Evolutionary conservation across 371 early-diverging fungal genomes (phyloP), one percentile per base, ranked within the genome.

Genomic region (Mortierella sp.): DNA sequence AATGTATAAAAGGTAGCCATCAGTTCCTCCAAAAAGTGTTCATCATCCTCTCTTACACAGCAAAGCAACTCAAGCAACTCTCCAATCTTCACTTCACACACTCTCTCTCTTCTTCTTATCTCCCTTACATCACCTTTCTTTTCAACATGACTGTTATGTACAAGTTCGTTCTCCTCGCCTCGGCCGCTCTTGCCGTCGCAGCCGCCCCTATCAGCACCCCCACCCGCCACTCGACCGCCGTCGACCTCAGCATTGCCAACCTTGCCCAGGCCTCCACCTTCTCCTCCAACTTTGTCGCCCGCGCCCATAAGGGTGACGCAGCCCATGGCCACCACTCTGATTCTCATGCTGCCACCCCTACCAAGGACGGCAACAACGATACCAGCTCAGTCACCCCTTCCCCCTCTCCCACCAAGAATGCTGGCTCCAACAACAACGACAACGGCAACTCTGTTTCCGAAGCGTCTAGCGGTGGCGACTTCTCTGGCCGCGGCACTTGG

Each of bases 401-500:
- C 3, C 58, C 58, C 29, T 58, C 58, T 12, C 58, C 58, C 29
- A 27, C 58, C n/a, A 29, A 55, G 24, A 3, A 24, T 4, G 54
- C n/a, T 12, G n/a, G 12, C 27, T 3, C n/a, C 27, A 16, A 71
- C 43, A 14, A 14, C 48, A 46, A 14, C 46, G 2, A 46, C 2
- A 12, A 46, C 16, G 14, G 16, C 48, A 14, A 44, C 12, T 44
- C 48, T 46, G 6, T 54, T 8, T 4, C 54, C 29, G 4, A 72
- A 11, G 12, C 55, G 3, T n/a, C 29, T 16, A 41, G 49, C 10
- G 72, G 76, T 35, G 16, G 44, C n/a, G 21, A 51, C 4, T 85
- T 71, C 70, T 68, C 75, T 2, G 86, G 79, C 24, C 79, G 82
- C 8, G 82, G 75, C n/a, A 85, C 86, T 43, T 85, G 86, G 86